phyloP scores from a whole-genome alignment of 2,329 filamentous ascomycete species.

The Colletotrichum lentis region DNA sequence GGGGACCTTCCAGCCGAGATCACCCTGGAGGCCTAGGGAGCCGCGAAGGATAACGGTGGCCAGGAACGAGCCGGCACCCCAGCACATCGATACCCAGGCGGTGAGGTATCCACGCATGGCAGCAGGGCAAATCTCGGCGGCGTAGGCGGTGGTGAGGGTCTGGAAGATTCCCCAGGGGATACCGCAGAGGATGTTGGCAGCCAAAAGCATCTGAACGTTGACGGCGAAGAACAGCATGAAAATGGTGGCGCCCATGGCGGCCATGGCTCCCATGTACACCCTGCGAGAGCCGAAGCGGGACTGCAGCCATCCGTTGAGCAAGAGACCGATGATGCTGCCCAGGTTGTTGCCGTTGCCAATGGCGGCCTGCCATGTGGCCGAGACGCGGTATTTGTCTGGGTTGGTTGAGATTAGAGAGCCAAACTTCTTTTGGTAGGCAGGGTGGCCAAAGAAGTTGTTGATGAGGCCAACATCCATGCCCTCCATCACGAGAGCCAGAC shows the following conservation, averaged over 20 bases:
- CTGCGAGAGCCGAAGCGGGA: constrained; percentile 47
- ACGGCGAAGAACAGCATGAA: constrained; percentile 50
- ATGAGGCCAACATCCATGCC: constrained; percentile 51
- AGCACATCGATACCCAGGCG: constrained; percentile 52
- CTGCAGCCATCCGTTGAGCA: constrained; percentile 52
- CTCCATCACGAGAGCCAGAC: constrained; percentile 46
- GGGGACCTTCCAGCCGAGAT: constrained; percentile 41
- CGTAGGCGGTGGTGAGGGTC: constrained; percentile 51
- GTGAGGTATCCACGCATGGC: constrained; percentile 53
- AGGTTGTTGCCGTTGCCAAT: constrained; percentile 52
- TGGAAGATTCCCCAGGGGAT: constrained; percentile 50
- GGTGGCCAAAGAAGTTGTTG: constrained; percentile 51
- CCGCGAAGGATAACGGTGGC: constrained; percentile 48
- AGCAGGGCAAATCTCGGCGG: constrained; percentile 49
- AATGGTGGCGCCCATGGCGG: constrained; percentile 48
- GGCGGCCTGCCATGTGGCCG: constrained; percentile 55
- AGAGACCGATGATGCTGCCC: constrained; percentile 54
- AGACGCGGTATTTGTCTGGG: constrained; percentile 50
- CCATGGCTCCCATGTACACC: constrained; percentile 50
- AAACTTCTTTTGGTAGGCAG: constrained; percentile 45
- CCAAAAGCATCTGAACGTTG: constrained; percentile 46
- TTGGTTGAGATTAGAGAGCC: constrained; percentile 44
- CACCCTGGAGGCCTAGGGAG: constrained; percentile 36
- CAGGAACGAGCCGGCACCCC: constrained; percentile 50
- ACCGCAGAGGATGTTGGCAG: constrained; percentile 40